These are phyloP conservation scores for Scytalidium sp. DNA, from an alignment of 2,329 filamentous ascomycete species.

Conservation along the genomic window DNA sequence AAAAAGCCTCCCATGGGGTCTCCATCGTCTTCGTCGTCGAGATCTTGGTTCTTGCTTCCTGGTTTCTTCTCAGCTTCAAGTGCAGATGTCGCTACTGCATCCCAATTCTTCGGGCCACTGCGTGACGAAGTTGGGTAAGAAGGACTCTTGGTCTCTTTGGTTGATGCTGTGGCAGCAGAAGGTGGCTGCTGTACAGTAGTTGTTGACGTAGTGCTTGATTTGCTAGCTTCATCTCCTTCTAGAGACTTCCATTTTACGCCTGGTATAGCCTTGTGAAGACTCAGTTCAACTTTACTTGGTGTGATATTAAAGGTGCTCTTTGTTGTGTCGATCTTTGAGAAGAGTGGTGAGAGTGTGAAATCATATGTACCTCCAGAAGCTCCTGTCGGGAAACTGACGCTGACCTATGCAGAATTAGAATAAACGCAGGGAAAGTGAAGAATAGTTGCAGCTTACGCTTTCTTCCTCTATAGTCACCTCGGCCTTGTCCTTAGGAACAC, in stretches of 20 bases:
- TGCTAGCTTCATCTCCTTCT: conserved; percentile 18
- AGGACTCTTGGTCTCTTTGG: conserved; percentile 39
- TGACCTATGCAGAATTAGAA: conserved; percentile 36
- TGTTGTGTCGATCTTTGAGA: conserved; percentile 58
- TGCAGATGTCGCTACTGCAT: conserved; percentile 60
- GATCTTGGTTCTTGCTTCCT: conserved; percentile 27
- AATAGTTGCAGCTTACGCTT: conserved; percentile 13
- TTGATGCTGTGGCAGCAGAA: conserved; percentile 15
- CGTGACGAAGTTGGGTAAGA: conserved; percentile 85
- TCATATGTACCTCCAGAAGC: conserved; percentile 49
- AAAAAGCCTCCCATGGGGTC: conserved; percentile 81
- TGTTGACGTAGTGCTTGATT: conserved; percentile 8
- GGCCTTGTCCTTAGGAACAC: conserved; percentile 54
- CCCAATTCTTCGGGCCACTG: conserved; percentile 86
- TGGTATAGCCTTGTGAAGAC: conserved; percentile 61
- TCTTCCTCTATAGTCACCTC: conserved; percentile 38
- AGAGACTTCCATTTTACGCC: conserved; percentile 36
- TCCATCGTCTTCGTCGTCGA: conserved; percentile 55
- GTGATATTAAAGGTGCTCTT: conserved; percentile 64
- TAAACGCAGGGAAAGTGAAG: conserved; percentile 7
- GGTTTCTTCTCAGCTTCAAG: conserved; percentile 33
- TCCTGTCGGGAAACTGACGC: conserved; percentile 55
- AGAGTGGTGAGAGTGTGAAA: conserved; percentile 65
- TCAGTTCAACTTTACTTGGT: conserved; percentile 77
- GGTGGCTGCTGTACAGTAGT: conserved; percentile 6